Conservation (phyloP, 352 stramenopile genomes). For the Globisporangium megalacanthum region DNA sequence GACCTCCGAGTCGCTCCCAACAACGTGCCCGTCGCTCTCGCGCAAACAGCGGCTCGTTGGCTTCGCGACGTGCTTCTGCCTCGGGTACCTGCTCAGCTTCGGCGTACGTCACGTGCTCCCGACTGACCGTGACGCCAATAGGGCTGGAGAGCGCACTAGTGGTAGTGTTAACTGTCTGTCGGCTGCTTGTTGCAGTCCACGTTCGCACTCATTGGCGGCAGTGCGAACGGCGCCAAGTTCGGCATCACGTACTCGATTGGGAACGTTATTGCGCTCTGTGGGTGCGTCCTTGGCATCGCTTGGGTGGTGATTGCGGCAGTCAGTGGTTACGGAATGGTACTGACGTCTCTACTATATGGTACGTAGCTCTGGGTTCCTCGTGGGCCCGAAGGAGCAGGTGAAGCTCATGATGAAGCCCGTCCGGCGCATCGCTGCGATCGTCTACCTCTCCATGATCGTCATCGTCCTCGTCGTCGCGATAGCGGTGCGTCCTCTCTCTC, state of each 20-base stretch:
- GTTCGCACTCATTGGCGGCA: slow-evolving; percentile 65
- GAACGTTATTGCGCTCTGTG: slow-evolving; percentile 80
- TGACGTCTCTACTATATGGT: no score
- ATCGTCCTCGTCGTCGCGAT: slow-evolving; percentile 68
- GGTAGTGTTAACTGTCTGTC: neutral
- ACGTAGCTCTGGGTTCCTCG: slow-evolving; percentile 69
- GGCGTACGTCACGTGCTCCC: slow-evolving; percentile 30
- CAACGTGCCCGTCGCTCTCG: slow-evolving; percentile 60
- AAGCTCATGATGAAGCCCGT: slow-evolving; percentile 88
- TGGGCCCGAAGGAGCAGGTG: slow-evolving; percentile 71
- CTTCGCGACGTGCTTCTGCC: slow-evolving; percentile 71
- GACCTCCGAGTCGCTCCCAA: slow-evolving; percentile 36
- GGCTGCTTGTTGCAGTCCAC: slow-evolving; percentile 41
- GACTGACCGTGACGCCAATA: neutral
- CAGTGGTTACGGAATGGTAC: no score
- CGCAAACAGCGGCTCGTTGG: slow-evolving; percentile 64
- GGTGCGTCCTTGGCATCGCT: slow-evolving; percentile 24
- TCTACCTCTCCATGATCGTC: slow-evolving; percentile 79
- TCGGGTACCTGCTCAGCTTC: slow-evolving; percentile 83
- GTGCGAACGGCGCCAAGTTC: slow-evolving; percentile 71
- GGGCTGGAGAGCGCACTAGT: neutral
- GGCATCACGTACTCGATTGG: slow-evolving; percentile 78
- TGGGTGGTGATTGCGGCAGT: no score
- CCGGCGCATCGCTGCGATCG: slow-evolving; percentile 55
- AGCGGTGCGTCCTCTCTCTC: slow-evolving; percentile 25